Evolutionary conservation across 2,329 filamentous ascomycete species (phyloP).

Genomic region (Phoma sp.): DNA sequence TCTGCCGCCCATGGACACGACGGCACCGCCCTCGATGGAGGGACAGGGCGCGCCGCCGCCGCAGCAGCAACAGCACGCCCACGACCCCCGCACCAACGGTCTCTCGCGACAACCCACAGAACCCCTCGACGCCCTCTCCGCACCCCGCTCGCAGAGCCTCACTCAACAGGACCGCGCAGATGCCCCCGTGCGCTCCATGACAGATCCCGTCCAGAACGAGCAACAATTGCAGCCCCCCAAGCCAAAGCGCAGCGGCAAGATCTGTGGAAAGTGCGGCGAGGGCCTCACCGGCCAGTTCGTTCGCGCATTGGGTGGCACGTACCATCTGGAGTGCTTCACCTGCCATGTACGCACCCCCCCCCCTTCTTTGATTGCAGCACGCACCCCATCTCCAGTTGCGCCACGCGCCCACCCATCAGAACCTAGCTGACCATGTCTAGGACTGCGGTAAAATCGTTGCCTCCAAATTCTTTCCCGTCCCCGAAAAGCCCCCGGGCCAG

Average conservation of each 20-base stretch:
- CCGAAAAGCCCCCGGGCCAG: constrained; percentile 85
- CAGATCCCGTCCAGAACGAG: constrained; percentile 36
- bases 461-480: constrained; percentile 97
- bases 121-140: constrained; percentile 30
- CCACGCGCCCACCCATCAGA: not conserved
- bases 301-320: constrained; percentile 88
- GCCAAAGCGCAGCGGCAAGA: constrained; percentile 46
- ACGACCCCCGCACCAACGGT: constrained; percentile 43
- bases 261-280: constrained; percentile 84
- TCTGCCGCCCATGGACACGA: constrained; percentile 38
- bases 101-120: constrained; percentile 40
- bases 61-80: constrained; percentile 27
- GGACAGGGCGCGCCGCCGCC: constrained; percentile 28
- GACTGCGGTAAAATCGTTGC: constrained; percentile 97
- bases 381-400: no score
- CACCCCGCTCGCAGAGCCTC: constrained; percentile 25
- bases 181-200: constrained; percentile 34
- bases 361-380: not conserved
- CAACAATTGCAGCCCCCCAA: constrained; percentile 26
- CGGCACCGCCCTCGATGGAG: constrained; percentile 44
- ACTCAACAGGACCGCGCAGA: constrained; percentile 33
- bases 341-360: constrained; percentile 71
- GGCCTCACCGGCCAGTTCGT: constrained; percentile 94
- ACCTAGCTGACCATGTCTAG: constrained; percentile 56
- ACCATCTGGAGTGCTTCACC: constrained; percentile 97